Conservation (phyloP, 495 filamentous ascomycete species). For the Bathelium albidoporum region DNA sequence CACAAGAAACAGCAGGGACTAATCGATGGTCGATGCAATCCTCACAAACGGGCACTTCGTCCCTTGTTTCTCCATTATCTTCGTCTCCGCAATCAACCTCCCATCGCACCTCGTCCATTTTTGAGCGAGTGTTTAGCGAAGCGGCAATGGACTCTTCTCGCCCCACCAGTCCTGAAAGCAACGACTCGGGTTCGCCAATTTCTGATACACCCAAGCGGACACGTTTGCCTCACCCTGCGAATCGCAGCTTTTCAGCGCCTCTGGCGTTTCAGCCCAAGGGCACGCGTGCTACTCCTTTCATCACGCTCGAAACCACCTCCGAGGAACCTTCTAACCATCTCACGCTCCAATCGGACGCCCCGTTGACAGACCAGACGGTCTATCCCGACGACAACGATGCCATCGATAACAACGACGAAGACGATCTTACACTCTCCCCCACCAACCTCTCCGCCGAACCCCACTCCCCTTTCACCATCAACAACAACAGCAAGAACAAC, state of each 20-base stretch:
- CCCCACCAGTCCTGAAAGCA: conserved; percentile 60
- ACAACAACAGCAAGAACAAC: conserved; percentile 13
- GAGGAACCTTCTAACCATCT: not conserved
- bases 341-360: not conserved
- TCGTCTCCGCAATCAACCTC: conserved; percentile 69
- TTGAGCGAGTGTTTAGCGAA: conserved; percentile 50
- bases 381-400: not conserved
- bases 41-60: conserved; percentile 45
- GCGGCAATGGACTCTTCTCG: conserved; percentile 48
- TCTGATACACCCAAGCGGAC: conserved; percentile 13
- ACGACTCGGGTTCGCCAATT: conserved; percentile 35
- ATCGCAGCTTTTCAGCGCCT: not conserved
- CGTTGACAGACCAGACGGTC: conserved; percentile 9
- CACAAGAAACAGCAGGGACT: conserved; percentile 32
- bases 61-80: conserved; percentile 58
- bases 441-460: not conserved
- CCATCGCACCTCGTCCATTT: conserved; percentile 60
- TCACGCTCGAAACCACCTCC: not conserved
- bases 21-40: conserved; percentile 59
- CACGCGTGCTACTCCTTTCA: not conserved
- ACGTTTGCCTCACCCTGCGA: not conserved
- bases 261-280: not conserved
- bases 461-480: conserved; percentile 6
- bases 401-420: conserved; percentile 3
- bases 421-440: too few relatives aligned